Evolutionary conservation across 1,139 yeast species (phyloP), one percentile per base, ranked within the genome.

Genomic region (Saccharomyces hybrid): DNA sequence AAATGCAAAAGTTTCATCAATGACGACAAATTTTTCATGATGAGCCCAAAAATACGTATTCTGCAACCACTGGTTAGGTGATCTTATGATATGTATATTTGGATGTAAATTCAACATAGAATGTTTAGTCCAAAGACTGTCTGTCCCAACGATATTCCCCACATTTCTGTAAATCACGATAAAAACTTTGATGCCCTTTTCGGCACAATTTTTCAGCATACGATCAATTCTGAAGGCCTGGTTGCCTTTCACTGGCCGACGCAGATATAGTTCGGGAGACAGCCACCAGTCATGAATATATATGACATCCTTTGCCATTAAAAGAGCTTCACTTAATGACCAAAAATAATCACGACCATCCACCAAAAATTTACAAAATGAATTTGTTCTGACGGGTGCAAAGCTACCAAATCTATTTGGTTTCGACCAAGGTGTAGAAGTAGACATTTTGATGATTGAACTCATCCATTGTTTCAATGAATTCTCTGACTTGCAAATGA

Each of bases 281-380:
- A 95, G 75, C 99, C 99, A 95, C 99, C 99, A 95, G 68, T 93
- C 99, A 68, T 93, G 98, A 53, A 95, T 89, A 68, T 85, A 95
- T 48, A 95, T 86, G 1, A 88, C 95, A 73, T 93, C 99, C 63
- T 84, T 84, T 0, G 99, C 99, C 88, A 88, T 84, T 62, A 86
- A 91, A 57, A 93, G 75, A 0, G 98, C 99, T 5, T 90, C 83
- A 47, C 96, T 88, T 4, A 91, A 83, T 1, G 97, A 95, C 98
- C 98, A 95, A 73, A 89, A 87, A 70, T 95, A 88, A 70, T 95
- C 99, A 66, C 98, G 76, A 2, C 88, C 99, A 72, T 95, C 99
- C 5, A 95, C 98, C 73, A 93, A 85, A 95, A 96, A 93, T 68
- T 93, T 96, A 4, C 97, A 97, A 72, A 82, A 88, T 56, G 89